Percentiles rank a stretch among this genome's conserved stretches.
phyloP scores from a whole-genome alignment of 805 yeast species.

The Monosporozyma aerobia region DNA sequence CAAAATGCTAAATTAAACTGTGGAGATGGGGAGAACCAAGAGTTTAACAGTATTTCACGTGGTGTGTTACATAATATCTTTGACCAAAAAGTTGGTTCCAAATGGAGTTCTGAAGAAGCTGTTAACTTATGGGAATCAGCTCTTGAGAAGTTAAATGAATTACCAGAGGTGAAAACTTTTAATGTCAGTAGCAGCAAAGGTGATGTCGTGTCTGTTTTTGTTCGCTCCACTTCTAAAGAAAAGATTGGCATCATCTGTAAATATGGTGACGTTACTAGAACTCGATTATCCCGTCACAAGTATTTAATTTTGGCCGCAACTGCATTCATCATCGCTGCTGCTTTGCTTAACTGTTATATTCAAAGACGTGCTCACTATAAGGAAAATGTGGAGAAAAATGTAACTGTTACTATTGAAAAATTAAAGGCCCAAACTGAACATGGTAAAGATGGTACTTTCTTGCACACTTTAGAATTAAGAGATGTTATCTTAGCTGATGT shows the following conservation, averaged over 20 bases:
- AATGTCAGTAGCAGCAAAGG: background rate
- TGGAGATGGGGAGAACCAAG: slow-evolving; percentile 37
- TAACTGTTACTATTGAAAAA: slow-evolving; percentile 30
- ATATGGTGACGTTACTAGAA: slow-evolving; percentile 27
- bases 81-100: background rate
- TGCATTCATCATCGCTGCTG: background rate
- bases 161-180: slow-evolving; percentile 41
- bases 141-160: slow-evolving; percentile 42
- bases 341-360: background rate
- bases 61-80: slow-evolving; percentile 36
- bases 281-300: background rate
- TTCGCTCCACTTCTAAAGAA: slow-evolving; percentile 58
- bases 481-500: slow-evolving; percentile 42
- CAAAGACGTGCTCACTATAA: background rate
- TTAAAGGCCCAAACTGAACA: slow-evolving; percentile 38
- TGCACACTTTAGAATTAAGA: slow-evolving; percentile 61
- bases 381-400: slow-evolving; percentile 29
- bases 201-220: slow-evolving; percentile 13
- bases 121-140: slow-evolving; percentile 45
- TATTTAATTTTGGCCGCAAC: background rate
- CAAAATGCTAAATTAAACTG: slow-evolving; percentile 54
- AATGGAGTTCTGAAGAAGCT: background rate
- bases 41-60: slow-evolving; percentile 40
- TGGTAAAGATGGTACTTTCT: slow-evolving; percentile 33
- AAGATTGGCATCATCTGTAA: slow-evolving; percentile 45